Percentiles rank a stretch among this genome's conserved stretches.
These are phyloP conservation scores for Arabidopsis hybrid DNA, from an alignment of 441 rosid genomes.

Conservation along the genomic window DNA sequence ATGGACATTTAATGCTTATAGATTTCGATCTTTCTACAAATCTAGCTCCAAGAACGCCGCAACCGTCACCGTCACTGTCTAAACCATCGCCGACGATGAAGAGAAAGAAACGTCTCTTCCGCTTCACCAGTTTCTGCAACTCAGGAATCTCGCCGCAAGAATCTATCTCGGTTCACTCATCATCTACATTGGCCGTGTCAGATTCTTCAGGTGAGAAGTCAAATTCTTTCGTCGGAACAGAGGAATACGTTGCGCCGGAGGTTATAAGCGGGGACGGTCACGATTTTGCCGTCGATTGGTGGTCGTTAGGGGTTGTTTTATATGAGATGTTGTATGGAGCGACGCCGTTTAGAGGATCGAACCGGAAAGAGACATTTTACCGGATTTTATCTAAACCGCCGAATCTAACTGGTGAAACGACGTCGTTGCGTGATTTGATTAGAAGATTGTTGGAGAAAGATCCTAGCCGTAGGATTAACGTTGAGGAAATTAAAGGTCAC, in stretches of 20 bases:
- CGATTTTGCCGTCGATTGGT: conserved; percentile 82
- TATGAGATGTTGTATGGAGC: conserved; percentile 82
- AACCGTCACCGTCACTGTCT: conserved; percentile 28
- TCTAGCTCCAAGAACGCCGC: conserved; percentile 50
- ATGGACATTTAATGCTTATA: conserved; percentile 71
- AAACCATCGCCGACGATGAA: conserved; percentile 18
- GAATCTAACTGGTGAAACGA: conserved; percentile 69
- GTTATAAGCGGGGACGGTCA: conserved; percentile 73
- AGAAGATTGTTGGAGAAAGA: conserved; percentile 62
- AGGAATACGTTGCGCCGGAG: conserved; percentile 92
- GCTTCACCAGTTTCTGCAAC: conserved; percentile 43
- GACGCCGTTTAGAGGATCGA: conserved; percentile 75
- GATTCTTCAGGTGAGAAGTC: conserved; percentile 53
- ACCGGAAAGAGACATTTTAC: conserved; percentile 74
- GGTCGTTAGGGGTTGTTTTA: conserved; percentile 80
- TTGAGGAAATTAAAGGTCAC: conserved; percentile 68
- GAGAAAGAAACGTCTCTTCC: conserved; percentile 38
- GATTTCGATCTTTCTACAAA: conserved; percentile 72
- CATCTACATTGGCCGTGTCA: conserved; percentile 11
- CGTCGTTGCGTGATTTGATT: conserved; percentile 68
- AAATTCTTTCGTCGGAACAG: conserved; percentile 91
- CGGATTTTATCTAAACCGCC: conserved; percentile 59
- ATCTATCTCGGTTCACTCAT: conserved; percentile 19
- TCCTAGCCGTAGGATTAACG: conserved; percentile 57
- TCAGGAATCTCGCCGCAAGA: conserved; percentile 44